Base-by-base conservation (phyloP, 305 asterid genomes). In the Ilex paraguariensis region DNA sequence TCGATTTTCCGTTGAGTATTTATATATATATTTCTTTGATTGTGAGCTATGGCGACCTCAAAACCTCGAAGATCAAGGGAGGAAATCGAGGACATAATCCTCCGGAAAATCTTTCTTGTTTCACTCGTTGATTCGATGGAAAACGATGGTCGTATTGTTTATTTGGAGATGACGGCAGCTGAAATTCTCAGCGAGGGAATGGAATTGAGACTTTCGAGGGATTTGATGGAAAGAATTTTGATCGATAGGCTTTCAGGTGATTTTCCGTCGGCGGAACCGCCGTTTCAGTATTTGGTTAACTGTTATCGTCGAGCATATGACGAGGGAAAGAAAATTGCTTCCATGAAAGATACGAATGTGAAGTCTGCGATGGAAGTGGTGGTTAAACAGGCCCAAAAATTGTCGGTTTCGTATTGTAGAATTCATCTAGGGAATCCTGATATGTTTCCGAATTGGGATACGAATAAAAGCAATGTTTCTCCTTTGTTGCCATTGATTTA, bases 1-100 rank as follows among this genome's bases (percentile, higher is more conserved):
- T 21, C 28, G 28, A 21, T 21, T 21, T 21, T 21, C 28, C 28
- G 28, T 21, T 21, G 28, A 21, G 28, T 21, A 17, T 17, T 17
- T 21, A 50, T 50, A 50, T 50, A 50, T 11, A 7, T 50, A 13
- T 42, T 42, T 33, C 13, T 15, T 12, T 14, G 7, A 13, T 65
- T 36, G 17, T 46, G 31, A 31, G 5, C 71, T 45, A 85, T 85
- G 96, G 84, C 98, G 75, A 64, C 87, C 61, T 72, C 54, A 31
- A 90, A 82, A 72, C 82, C 88, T 60, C 77, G 80, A 50, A 68
- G 95, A 60, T 78, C 91, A 56, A 88, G 82, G 60, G 91, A 81
- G 31, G 98, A 91, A 78, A 84, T 88, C 79, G 98, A 91, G 83
- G 98, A 94, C 57, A 80, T 88, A 54, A 82, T 94, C 66, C 87